Base-by-base conservation (phyloP, 345 rosid genomes). In the Cardiospermum halicacabum region DNA sequence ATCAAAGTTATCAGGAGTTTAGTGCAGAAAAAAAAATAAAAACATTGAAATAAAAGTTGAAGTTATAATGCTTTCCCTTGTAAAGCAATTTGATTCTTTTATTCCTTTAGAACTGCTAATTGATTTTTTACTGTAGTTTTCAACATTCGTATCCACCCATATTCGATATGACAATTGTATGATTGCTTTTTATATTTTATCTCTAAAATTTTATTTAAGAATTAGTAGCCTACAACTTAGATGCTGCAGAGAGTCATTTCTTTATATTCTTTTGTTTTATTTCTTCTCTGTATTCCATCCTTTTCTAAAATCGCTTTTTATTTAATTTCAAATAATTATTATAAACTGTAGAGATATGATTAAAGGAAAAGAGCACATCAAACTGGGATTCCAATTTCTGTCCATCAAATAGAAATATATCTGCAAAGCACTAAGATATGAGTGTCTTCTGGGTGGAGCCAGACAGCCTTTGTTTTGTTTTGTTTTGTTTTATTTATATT, bases 111-210 rank as follows among this genome's bases (percentile, higher is more conserved):
- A 30, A 28, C 51, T 31, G 24, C 55, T 42, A 22, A 5, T 27
- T 57, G 45, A 36, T 49, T 69, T 49, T 58, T 31, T 8, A 62
- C 69, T 76, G 68, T 71, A 60, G 55, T 62, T 76, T 75, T 82
- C 84, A 74, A 81, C 67, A 82, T 82, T 82, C 85, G 77, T 36
- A 65, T 73, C 85, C 5, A 47, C 78, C 72, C 67, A 76, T 64
- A 80, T 78, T 80, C 66, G 76, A 80, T 76, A 70, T 71, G 75
- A 76, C 70, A 32, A 50, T 60, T 71, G 11, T 39, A 56, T 51
- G 67, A 71, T 53, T 58, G 61, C 60, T 58, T 42, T 56, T 39
- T 50, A n/a, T 56, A 45, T 43, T 62, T 21, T 28, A 45, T 50
- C 19, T 50, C 25, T 53, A 7, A 22, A 56, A 58, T 51, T 80